Percentiles rank a stretch among this genome's conserved stretches.
Conservation (phyloP, 2,329 filamentous ascomycete species). For the Dactylellina sp. region DNA sequence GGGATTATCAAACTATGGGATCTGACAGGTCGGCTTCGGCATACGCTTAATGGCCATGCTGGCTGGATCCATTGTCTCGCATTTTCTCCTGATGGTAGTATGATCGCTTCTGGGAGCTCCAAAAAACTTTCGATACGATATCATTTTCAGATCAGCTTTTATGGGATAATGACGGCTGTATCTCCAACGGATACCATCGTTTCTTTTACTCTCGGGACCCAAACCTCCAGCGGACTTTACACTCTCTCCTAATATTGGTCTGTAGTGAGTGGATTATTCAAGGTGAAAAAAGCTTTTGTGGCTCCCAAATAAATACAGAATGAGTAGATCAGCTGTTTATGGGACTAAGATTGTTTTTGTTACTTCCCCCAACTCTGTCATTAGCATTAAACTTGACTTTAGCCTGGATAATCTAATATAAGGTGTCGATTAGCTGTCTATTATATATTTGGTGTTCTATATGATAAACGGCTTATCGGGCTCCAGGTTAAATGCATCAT, state of each 20-base stretch:
- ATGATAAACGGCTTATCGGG: too few species aligned
- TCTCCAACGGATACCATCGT: too few species aligned
- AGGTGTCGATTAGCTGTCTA: neutral
- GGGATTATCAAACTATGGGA: slow-evolving; percentile 66
- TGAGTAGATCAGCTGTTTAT: neutral
- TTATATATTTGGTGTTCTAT: too few species aligned
- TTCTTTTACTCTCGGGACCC: too few species aligned
- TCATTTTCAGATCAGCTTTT: slow-evolving; percentile 2
- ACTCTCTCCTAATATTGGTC: neutral
- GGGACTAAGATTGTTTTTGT: slow-evolving; percentile 2
- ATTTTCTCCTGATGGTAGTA: slow-evolving; percentile 69
- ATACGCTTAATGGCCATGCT: slow-evolving; percentile 64
- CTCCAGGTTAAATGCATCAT: too few species aligned
- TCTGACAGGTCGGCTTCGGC: slow-evolving; percentile 65
- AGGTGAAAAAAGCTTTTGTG: slow-evolving; percentile 1
- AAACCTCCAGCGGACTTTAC: neutral
- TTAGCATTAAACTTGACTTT: slow-evolving; percentile 2
- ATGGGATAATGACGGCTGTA: neutral
- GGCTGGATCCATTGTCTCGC: slow-evolving; percentile 86
- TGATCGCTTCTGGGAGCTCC: slow-evolving; percentile 78
- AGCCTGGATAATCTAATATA: neutral
- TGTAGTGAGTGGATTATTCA: neutral
- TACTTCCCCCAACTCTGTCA: neutral
- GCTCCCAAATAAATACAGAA: slow-evolving; percentile 1
- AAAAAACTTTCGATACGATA: neutral